phyloP scores from a whole-genome alignment of 2,329 filamentous ascomycete species.

The Fusarium sp. region DNA sequence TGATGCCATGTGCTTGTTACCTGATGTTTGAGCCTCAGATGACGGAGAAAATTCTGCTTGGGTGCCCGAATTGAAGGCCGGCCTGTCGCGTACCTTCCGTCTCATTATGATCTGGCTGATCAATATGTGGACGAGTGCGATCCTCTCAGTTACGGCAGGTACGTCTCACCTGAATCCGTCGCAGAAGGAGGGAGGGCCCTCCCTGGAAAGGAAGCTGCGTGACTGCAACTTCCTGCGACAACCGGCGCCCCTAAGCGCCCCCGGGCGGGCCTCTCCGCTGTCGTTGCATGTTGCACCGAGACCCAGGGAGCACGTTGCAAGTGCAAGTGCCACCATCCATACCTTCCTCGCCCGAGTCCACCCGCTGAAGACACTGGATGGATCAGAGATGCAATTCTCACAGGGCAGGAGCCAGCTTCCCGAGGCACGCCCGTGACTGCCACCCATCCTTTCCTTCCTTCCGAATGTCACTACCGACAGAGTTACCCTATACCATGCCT shows the following conservation, averaged over 20 bases:
- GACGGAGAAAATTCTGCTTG: neutral
- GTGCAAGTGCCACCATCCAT: conserved; percentile 3
- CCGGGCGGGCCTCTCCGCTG: conserved; percentile 10
- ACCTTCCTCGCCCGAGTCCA: conserved; percentile 7
- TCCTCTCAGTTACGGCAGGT: neutral
- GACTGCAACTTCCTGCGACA: conserved; percentile 8
- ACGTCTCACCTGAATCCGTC: conserved; percentile 1
- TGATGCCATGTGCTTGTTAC: conserved; percentile 2
- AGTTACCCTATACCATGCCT: conserved; percentile 11
- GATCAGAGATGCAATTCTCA: conserved; percentile 4
- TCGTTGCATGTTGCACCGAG: conserved; percentile 10
- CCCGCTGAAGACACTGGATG: conserved; percentile 1
- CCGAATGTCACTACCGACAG: neutral
- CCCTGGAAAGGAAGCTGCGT: conserved; percentile 5
- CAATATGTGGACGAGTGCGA: neutral
- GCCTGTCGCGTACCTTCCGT: neutral
- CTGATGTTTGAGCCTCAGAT: conserved; percentile 3
- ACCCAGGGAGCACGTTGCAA: conserved; percentile 6
- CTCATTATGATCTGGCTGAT: neutral
- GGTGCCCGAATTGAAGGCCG: neutral
- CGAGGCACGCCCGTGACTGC: neutral
- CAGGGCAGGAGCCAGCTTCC: conserved; percentile 3
- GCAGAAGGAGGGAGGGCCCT: neutral
- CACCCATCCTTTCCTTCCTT: neutral
- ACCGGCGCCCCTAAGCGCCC: neutral